Evolutionary conservation across 495 filamentous ascomycete species (phyloP).

Genomic region (Jackrogersella multiformis): DNA sequence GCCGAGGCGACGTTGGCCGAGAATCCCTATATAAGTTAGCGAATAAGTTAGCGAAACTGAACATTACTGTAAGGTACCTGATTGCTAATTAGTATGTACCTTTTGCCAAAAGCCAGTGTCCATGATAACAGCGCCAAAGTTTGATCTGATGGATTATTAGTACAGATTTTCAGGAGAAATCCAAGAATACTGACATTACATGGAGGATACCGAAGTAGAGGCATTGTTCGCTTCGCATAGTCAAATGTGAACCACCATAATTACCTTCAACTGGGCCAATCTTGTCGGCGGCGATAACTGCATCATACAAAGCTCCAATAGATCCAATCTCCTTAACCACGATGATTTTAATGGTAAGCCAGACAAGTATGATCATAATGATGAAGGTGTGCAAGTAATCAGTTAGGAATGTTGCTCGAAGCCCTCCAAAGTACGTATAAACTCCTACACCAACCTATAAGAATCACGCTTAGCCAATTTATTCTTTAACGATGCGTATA

Average conservation of each 20-base stretch:
- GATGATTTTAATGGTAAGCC: slow-evolving; percentile 8
- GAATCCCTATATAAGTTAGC: background rate
- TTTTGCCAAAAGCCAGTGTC: slow-evolving; percentile 13
- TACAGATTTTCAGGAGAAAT: too few species aligned
- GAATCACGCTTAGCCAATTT: background rate
- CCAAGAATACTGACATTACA: background rate
- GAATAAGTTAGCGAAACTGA: background rate
- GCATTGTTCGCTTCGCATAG: slow-evolving; percentile 10
- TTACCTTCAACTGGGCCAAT: background rate
- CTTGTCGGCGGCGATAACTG: background rate
- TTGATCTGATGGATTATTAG: background rate
- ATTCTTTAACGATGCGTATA: background rate
- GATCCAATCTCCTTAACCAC: slow-evolving; percentile 8
- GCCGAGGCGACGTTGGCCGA: slow-evolving; percentile 2
- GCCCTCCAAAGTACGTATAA: slow-evolving; percentile 4
- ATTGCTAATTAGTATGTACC: background rate
- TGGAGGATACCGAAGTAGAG: slow-evolving; percentile 9
- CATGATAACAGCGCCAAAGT: slow-evolving; percentile 6
- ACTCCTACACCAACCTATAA: slow-evolving; percentile 4
- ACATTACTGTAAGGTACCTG: background rate
- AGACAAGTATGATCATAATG: slow-evolving; percentile 8
- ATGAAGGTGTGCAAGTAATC: slow-evolving; percentile 8
- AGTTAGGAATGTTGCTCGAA: slow-evolving; percentile 4
- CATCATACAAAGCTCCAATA: slow-evolving; percentile 4
- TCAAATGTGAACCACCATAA: slow-evolving; percentile 9